These are phyloP conservation scores for Drechslerella coelobrocha DNA, from an alignment of 2,329 filamentous ascomycete species.

Conservation along the genomic window DNA sequence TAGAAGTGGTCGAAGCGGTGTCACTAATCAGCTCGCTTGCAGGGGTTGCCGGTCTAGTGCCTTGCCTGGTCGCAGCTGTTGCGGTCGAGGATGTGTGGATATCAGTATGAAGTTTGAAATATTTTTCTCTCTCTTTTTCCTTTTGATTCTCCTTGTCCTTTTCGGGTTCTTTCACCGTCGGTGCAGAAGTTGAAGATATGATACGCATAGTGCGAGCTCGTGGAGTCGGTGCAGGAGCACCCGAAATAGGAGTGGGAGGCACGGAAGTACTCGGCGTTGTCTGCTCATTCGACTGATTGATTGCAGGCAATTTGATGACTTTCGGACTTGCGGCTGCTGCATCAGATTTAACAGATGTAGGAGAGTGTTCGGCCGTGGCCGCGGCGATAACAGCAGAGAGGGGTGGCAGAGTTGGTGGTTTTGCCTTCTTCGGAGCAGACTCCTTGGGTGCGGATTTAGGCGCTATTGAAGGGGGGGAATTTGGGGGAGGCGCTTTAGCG, in stretches of 20 bases:
- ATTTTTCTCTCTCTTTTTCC: constrained; percentile 28
- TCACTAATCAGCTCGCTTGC: constrained; percentile 51
- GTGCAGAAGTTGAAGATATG: constrained; percentile 37
- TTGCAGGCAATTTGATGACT: constrained; percentile 32
- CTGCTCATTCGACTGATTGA: constrained; percentile 22
- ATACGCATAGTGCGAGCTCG: constrained; percentile 48
- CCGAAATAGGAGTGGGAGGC: constrained; percentile 35
- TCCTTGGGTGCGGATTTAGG: constrained; percentile 23
- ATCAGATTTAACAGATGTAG: constrained; percentile 28
- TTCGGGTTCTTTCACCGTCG: constrained; percentile 14
- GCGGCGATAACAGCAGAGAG: constrained; percentile 40
- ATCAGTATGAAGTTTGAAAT: constrained; percentile 16
- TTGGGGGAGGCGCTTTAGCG: constrained; percentile 30
- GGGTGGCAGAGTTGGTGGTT: constrained; percentile 40
- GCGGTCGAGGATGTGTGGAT: constrained; percentile 2
- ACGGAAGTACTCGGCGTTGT: constrained; percentile 29
- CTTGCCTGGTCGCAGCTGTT: constrained; percentile 25
- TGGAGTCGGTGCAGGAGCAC: constrained; percentile 23
- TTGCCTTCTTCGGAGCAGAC: constrained; percentile 31
- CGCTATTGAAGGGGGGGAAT: not conserved
- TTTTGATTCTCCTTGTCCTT: constrained; percentile 33
- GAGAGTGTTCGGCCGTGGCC: constrained; percentile 41
- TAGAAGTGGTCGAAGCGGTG: constrained; percentile 51
- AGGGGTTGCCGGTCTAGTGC: constrained; percentile 43
- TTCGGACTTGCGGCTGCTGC: constrained; percentile 28